Evolutionary conservation across 2,329 filamentous ascomycete species (phyloP), one percentile per base, ranked within the genome.

Genomic region (Knoxdaviesia capensis): DNA sequence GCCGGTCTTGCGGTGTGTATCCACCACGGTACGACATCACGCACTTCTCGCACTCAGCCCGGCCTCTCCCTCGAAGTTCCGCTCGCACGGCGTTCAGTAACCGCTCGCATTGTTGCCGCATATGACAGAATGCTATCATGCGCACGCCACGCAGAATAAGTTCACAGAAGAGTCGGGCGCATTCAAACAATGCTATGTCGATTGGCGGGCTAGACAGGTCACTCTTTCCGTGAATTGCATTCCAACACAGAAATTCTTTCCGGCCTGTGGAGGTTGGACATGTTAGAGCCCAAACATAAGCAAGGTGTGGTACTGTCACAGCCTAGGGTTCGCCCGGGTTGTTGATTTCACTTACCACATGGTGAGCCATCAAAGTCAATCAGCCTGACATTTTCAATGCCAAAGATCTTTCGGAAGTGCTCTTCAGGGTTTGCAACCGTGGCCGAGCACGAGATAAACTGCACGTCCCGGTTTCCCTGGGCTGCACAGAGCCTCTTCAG

Each of bases 231-330:
- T 0, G 90, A 90, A 20, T 20, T 0, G 88, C 94, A 51, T 98
- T 96, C 90, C 90, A 98, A 57, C 87, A 96, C 6, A 98, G 54
- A 44, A 96, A 96, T 52, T 96, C 88, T 55, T 96, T 96, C 28
- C 85, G 70, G 0, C 88, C 85, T 48, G 35, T 11, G 20, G 20
- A 20, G 20, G 20, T 20, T 20, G 20, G 20, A 20, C 20, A 20
- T 20, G 20, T 20, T 20, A 20, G 20, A 20, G 20, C 20, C 20
- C 20, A 20, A 20, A 20, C 20, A 20, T 20, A 20, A 2, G 20
- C 20, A 20, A 20, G 20, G 20, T 20, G 3, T 20, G 20, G 20
- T 20, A 20, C 20, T 20, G 20, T 20, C 20, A 20, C 20, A 20
- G 20, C 20, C 20, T 20, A 3, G 20, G 20, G 20, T 20, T 20